Evolutionary conservation across 345 rosid species (phyloP).

Genomic region (Fremontodendron californicum): DNA sequence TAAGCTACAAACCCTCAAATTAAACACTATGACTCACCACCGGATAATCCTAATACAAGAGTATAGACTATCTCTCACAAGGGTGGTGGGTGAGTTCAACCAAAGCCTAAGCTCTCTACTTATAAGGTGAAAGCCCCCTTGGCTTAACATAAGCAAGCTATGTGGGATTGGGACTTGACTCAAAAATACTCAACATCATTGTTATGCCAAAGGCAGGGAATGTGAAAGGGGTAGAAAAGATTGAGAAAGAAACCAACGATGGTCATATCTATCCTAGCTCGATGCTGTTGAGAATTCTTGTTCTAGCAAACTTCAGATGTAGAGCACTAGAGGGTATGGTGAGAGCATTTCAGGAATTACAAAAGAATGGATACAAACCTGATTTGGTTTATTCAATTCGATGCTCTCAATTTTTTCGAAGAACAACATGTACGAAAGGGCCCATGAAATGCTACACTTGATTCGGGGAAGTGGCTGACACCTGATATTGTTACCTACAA

Average conservation of each 20-base stretch:
- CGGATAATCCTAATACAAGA: too few species aligned
- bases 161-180: too few species aligned
- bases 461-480: slow-evolving; percentile 50
- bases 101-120: too few species aligned
- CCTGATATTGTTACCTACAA: slow-evolving; percentile 88
- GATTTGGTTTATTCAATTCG: slow-evolving; percentile 79
- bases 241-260: slow-evolving; percentile 55
- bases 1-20: too few species aligned
- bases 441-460: slow-evolving; percentile 46
- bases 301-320: slow-evolving; percentile 68
- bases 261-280: slow-evolving; percentile 84
- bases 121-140: too few species aligned
- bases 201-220: slow-evolving; percentile 77
- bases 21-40: too few species aligned
- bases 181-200: too few species aligned
- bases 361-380: slow-evolving; percentile 62
- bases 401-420: slow-evolving; percentile 75
- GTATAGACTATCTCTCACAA: too few species aligned
- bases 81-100: too few species aligned
- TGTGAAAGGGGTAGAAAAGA: slow-evolving; percentile 56
- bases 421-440: slow-evolving; percentile 59
- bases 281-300: slow-evolving; percentile 80
- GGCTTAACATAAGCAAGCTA: too few species aligned
- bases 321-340: slow-evolving; percentile 60
- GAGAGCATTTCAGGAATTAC: slow-evolving; percentile 58